Base-by-base conservation (phyloP, 352 stramenopile genomes). In the Globisporangium echinulatum region DNA sequence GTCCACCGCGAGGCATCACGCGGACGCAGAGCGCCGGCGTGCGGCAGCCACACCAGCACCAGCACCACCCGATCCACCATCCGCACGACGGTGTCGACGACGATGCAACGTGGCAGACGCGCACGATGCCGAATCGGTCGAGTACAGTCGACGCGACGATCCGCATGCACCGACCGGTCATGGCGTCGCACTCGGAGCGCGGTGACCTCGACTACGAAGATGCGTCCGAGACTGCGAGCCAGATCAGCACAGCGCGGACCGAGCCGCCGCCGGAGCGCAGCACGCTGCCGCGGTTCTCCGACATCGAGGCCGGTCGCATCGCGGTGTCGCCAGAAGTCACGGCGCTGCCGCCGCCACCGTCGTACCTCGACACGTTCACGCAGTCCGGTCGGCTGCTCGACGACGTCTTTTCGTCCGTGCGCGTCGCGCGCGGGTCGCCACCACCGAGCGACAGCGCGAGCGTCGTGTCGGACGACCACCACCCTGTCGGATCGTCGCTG, bases 341-440 rank as follows among this genome's bases (percentile, higher is more conserved):
- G 14, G 56, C 64, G 8, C 43, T 78, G 42, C 69, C 70, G 4
- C 72, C 72, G 1, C 72, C 72, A 4, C 72, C 72, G 13, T 62
- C 69, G 25, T 80, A 80, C 56, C 47, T 68, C 3, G 72, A 80
- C 25, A 58, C 75, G 15, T 80, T 80, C 40, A 70, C 72, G 17
- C 58, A 68, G 44, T 74, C 69, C 0, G 71, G 71, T 1, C 60
- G 60, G 50, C 57, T 48, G 42, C 54, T 57, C 0, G 49, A 66
- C 10, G 40, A 37, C n/a, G 39, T 49, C 46, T 17, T 66, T 15
- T 43, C 49, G 10, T 33, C n/a, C 8, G 25, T 50, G 2, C 52
- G 36, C 58, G 25, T n/a, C 7, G 44, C 61, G 19, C 54, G 61
- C 8, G 40, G 40, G 1, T 74, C 66, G 0, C 69, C 63, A 0